Conservation (phyloP, 2,329 filamentous ascomycete species). For the Fusarium sp. region DNA sequence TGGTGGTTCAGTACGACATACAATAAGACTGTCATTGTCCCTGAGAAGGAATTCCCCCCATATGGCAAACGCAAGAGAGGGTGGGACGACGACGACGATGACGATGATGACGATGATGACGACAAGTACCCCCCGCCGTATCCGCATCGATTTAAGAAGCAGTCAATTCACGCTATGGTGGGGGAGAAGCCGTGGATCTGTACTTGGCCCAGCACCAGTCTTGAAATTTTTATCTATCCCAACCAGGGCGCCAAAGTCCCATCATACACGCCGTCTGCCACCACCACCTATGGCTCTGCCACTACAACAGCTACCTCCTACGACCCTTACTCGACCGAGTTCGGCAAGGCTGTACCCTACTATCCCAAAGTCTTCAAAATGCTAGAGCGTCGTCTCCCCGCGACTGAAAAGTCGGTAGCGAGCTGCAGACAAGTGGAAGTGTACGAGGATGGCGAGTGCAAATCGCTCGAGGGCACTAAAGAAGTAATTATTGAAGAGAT, state of each 20-base stretch:
- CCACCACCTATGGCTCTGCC: not conserved
- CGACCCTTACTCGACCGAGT: not conserved
- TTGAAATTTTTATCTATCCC: conserved; percentile 66
- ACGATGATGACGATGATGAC: conserved; percentile 16
- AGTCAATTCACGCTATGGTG: conserved; percentile 44
- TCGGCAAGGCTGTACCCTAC: conserved; percentile 30
- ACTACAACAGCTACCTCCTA: conserved; percentile 26
- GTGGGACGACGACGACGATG: conserved; percentile 26
- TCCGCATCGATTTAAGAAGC: conserved; percentile 41
- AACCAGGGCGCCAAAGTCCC: conserved; percentile 57
- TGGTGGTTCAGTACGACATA: conserved; percentile 62
- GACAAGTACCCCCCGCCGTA: conserved; percentile 19
- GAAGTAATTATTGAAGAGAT: conserved; percentile 55
- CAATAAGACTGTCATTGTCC: conserved; percentile 64
- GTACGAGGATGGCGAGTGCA: conserved; percentile 49
- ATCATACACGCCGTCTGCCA: conserved; percentile 14
- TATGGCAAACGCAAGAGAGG: conserved; percentile 47
- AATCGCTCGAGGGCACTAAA: conserved; percentile 51
- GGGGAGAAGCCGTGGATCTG: conserved; percentile 67
- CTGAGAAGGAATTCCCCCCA: conserved; percentile 51
- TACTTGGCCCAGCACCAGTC: conserved; percentile 62
- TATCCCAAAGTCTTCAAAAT: conserved; percentile 65
- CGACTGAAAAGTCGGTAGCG: conserved; percentile 47
- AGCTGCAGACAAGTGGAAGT: conserved; percentile 61
- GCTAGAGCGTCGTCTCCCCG: conserved; percentile 58